Percentiles rank a stretch among this genome's conserved stretches.
Evolutionary conservation across 129 eudicot genomes (phyloP).

Genomic region (Erigeron canadensis): DNA sequence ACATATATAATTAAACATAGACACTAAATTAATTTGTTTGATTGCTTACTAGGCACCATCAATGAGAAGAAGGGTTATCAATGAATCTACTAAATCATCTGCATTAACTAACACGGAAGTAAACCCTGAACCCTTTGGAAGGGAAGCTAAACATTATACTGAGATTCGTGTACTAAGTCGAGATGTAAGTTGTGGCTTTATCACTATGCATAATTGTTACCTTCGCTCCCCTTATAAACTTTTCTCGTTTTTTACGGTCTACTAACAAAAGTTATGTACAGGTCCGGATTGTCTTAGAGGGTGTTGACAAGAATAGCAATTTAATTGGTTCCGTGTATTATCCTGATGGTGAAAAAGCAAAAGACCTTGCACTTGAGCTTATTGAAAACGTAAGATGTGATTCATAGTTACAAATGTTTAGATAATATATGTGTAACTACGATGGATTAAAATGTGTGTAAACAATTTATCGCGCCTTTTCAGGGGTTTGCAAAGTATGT

Average conservation of each 20-base stretch:
- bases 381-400: conserved; percentile 57
- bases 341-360: conserved; percentile 73
- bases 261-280: conserved; percentile 33
- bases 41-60: conserved; percentile 66
- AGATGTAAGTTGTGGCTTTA: conserved; percentile 57
- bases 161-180: conserved; percentile 84
- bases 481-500: conserved; percentile 94
- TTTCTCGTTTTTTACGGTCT: neutral
- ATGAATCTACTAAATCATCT: conserved; percentile 42
- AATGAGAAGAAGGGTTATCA: conserved; percentile 73
- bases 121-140: conserved; percentile 80
- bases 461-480: neutral
- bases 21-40: neutral
- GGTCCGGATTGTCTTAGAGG: conserved; percentile 92
- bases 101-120: conserved; percentile 58
- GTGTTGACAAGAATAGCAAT: conserved; percentile 81
- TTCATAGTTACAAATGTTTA: neutral
- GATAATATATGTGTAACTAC: too few species aligned
- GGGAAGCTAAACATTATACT: conserved; percentile 91
- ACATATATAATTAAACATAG: neutral
- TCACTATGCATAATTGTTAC: neutral
- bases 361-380: conserved; percentile 88
- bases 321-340: conserved; percentile 80
- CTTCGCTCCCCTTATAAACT: too few species aligned
- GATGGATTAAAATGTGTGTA: too few species aligned